Conservation (phyloP, 148 eudicot genomes). For the Rhododendron vialii region DNA sequence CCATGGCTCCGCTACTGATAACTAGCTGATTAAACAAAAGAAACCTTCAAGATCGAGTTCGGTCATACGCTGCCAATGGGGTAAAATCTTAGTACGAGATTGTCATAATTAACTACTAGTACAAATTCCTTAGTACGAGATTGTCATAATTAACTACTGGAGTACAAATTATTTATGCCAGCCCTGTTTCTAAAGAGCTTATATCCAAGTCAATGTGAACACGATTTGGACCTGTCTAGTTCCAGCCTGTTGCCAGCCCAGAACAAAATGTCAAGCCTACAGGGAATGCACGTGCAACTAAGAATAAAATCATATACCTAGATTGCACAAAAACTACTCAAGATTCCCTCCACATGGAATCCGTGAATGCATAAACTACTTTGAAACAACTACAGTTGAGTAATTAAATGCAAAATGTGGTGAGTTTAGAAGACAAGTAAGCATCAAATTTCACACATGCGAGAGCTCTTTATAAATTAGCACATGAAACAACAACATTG, state of each 20-base stretch:
- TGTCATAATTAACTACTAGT: no score
- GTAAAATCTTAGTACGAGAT: background rate
- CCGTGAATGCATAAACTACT: background rate
- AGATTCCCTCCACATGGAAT: background rate
- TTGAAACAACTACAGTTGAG: background rate
- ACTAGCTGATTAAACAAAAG: no score
- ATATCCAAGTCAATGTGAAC: background rate
- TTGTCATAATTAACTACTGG: background rate
- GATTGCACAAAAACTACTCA: background rate
- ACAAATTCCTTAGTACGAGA: background rate
- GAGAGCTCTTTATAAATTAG: background rate
- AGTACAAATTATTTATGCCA: background rate
- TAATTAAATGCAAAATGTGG: background rate
- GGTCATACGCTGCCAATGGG: background rate
- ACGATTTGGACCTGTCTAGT: background rate
- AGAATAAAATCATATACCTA: background rate
- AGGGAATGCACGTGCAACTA: background rate
- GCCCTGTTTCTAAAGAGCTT: background rate
- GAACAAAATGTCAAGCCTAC: background rate
- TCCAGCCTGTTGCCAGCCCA: background rate
- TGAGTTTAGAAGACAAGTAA: background rate
- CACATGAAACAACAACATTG: no score
- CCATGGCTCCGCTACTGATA: no score
- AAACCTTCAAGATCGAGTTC: no score
- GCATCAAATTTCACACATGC: background rate